A percentile compares a stretch with the other conserved stretches of the same genome.
Evolutionary conservation across 805 yeast species (phyloP).

Genomic region (Maudiozyma barnettii): DNA sequence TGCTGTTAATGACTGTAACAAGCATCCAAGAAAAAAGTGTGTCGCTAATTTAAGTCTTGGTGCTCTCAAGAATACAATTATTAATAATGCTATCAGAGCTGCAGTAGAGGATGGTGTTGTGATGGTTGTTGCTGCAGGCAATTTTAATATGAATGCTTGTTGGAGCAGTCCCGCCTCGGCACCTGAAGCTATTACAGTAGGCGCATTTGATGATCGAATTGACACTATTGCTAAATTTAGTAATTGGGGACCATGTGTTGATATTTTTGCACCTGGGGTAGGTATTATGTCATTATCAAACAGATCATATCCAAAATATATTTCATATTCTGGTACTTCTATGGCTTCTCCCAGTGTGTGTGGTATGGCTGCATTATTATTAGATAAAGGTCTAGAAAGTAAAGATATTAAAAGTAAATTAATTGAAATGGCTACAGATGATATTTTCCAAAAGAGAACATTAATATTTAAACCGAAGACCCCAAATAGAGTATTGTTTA

Average conservation of each 20-base stretch:
- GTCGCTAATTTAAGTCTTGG: constrained; percentile 80
- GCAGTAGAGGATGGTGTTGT: constrained; percentile 65
- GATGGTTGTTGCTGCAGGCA: constrained; percentile 81
- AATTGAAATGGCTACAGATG: constrained; percentile 38
- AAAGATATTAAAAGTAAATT: constrained; percentile 35
- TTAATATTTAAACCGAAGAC: constrained; percentile 41
- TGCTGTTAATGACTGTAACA: constrained; percentile 48
- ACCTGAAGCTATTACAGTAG: constrained; percentile 63
- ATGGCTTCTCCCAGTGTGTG: constrained; percentile 75
- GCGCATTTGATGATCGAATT: constrained; percentile 71
- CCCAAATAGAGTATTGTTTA: constrained; percentile 48
- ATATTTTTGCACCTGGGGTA: constrained; percentile 76
- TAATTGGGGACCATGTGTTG: constrained; percentile 93
- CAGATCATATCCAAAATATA: constrained; percentile 10
- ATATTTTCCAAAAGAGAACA: constrained; percentile 39
- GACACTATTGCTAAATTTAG: constrained; percentile 69
- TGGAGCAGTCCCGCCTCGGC: constrained; percentile 81
- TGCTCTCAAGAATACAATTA: constrained; percentile 52
- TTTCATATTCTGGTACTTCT: constrained; percentile 59
- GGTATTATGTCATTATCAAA: constrained; percentile 48
- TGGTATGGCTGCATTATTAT: constrained; percentile 49
- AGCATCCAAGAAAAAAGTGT: constrained; percentile 31
- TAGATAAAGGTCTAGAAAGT: constrained; percentile 42
- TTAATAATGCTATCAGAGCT: constrained; percentile 69
- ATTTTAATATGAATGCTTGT: constrained; percentile 70